Evolutionary conservation across 148 eudicot species (phyloP), one percentile per base, ranked within the genome.

Genomic region (Diospyros kaki): DNA sequence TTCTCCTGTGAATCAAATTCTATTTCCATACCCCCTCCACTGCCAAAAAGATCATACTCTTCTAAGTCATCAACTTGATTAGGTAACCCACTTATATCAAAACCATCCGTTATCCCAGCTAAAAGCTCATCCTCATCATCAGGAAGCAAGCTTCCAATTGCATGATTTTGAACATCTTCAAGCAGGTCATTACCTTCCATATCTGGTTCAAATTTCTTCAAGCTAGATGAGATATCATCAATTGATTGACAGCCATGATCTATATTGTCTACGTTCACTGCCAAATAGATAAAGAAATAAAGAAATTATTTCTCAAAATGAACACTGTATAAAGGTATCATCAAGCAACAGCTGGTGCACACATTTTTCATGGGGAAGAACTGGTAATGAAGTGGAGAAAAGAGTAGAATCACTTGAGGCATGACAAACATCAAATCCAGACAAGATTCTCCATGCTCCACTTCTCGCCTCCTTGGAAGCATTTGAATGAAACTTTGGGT

Each of bases 91-190:
- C 73, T 60, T 63, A 85, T 81, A 61, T 88, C 91, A 83, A 86
- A 90, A 70, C 75, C 90, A 71, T 90, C 93, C 77, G 87, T 85
- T 64, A 89, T 72, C 51, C 90, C 98, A 79, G 95, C 93, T 75
- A 94, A 81, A 42, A 94, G 97, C 64, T 89, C 98, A 65, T 94
- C 97, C 82, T 94, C 98, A 50, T 90, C 93, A 74, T 86, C 98
- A 56, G 98, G 97, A 45, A 94, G 90, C 79, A 88, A 82, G 83
- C 80, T 83, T 43, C 85, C 89, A 68, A 83, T 68, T 28, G 87
- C 80, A 61, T 76, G 79, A 69, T 77, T 76, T 13, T 83, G 79
- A 73, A 82, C 77, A 73, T 82, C 87, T 75, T 89, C 89, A 66
- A 87, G 77, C 46, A 78, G 69, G 58, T 80, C 89, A 75, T 74